Conservation (phyloP, 2,329 filamentous ascomycete species). For the Furcasterigmium sp. region DNA sequence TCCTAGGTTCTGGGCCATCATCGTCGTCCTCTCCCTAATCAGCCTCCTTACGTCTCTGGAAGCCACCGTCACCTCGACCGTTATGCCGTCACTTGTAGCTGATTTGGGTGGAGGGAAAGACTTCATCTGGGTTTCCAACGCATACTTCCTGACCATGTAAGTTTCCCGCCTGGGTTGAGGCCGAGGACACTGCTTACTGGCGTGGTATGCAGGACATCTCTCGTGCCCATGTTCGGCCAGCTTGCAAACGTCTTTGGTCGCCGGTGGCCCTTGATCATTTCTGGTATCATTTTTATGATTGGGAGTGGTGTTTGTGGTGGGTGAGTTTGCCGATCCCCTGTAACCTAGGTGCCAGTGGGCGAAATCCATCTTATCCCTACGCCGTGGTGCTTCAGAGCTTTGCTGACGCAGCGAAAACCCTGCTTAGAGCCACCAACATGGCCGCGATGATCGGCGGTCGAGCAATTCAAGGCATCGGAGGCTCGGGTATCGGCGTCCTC, state of each 20-base stretch:
- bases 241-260: slow-evolving; percentile 19
- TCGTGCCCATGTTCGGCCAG: slow-evolving; percentile 17
- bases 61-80: slow-evolving; percentile 17
- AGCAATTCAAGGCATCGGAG: slow-evolving; percentile 34
- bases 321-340: too few species aligned
- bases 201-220: slow-evolving; percentile 11
- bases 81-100: slow-evolving; percentile 17
- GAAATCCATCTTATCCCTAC: too few species aligned
- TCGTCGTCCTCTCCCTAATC: slow-evolving; percentile 15
- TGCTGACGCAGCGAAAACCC: too few species aligned
- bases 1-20: slow-evolving; percentile 19
- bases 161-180: neutral
- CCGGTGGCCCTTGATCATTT: slow-evolving; percentile 10
- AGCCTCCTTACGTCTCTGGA: slow-evolving; percentile 14
- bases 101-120: slow-evolving; percentile 12
- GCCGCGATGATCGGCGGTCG: slow-evolving; percentile 32
- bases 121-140: slow-evolving; percentile 18
- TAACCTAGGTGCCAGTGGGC: too few species aligned
- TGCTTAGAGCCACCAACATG: slow-evolving; percentile 6
- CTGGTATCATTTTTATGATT: slow-evolving; percentile 14
- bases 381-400: too few species aligned
- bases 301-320: slow-evolving; percentile 15
- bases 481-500: slow-evolving; percentile 13
- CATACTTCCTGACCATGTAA: slow-evolving; percentile 3
- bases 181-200: too few species aligned